Evolutionary conservation across 805 yeast species (phyloP), one percentile per base, ranked within the genome.

Genomic region (Sungouiella blattae): DNA sequence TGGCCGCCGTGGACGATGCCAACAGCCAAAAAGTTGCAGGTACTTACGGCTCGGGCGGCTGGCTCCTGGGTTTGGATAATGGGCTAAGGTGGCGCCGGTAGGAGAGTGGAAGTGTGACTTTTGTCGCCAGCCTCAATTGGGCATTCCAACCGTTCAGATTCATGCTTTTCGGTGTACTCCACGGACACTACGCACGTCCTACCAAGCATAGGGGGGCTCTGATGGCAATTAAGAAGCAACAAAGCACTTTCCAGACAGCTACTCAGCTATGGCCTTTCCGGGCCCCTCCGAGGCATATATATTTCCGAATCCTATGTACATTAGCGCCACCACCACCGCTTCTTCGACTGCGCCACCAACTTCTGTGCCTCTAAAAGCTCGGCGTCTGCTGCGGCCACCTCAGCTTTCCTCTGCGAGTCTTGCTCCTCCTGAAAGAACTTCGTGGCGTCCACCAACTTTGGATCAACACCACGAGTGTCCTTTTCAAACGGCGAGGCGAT

Each of bases 1-100:
- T 93, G 5, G 78, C 77, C 2, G 86, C 93, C 1, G 85, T 85
- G 8, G 95, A 85, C 58, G 83, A 77, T 30, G 83, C 85, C 20
- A 77, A 77, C 52, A 64, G 70, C 33, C 78, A 73, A 45, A 70
- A 67, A 47, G 51, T 43, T 28, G 57, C 64, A 1, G 53, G 44
- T 3, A 40, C 39, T 15, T 30, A 28, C 26, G 31, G 40, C 5
- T 28, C 36, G 13, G 30, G 26, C 30, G 42, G 52, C 58, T 21
- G 58, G 60, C 44, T 58, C 53, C 53, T 57, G 55, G 58, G 48
- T 40, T 25, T 45, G 41, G 49, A 33, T 32, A 38, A 33, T 22
- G 44, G 49, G 9, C 40, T 41, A 27, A 34, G 44, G n/a, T 46
- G 49, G 47, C 36, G 46, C 12, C 31, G 50, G 8, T 36, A n/a